phyloP scores from a whole-genome alignment of 2,329 filamentous ascomycete genomes.

The Thelonectria rubi region DNA sequence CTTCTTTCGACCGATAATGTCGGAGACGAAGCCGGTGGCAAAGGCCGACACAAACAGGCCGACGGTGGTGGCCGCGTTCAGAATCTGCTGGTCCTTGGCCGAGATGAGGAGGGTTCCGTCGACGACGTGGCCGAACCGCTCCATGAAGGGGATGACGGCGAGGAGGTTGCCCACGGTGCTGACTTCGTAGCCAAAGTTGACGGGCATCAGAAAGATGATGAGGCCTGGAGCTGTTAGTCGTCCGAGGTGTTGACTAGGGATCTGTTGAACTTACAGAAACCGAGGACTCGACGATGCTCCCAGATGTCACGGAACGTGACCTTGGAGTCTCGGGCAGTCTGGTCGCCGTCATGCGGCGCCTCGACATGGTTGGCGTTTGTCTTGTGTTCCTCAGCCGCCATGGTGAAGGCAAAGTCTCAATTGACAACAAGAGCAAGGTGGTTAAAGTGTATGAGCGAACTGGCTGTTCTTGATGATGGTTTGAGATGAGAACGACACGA shows the following conservation, averaged over 20 bases:
- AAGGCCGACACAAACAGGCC: constrained; percentile 45
- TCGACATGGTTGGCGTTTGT: constrained; percentile 26
- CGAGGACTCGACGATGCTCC: constrained; percentile 31
- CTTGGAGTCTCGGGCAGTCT: constrained; percentile 6
- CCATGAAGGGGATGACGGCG: constrained; percentile 41
- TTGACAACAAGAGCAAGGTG: neutral
- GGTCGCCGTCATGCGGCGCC: constrained; percentile 11
- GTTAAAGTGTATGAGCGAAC: neutral
- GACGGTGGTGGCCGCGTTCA: constrained; percentile 43
- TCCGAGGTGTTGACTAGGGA: rapidly evolving
- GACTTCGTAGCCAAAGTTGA: constrained; percentile 45
- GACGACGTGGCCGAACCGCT: constrained; percentile 38
- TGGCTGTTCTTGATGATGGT: neutral
- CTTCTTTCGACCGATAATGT: constrained; percentile 40
- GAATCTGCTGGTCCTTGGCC: constrained; percentile 43
- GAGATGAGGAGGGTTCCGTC: constrained; percentile 32
- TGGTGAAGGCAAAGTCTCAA: constrained; percentile 4
- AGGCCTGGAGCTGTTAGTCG: constrained; percentile 29
- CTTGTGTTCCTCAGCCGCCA: constrained; percentile 22
- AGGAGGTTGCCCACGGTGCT: constrained; percentile 44
- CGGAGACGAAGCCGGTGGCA: constrained; percentile 40
- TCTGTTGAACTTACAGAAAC: constrained; percentile 25
- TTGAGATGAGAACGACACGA: neutral
- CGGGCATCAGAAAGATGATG: constrained; percentile 41
- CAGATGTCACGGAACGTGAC: constrained; percentile 30